A percentile compares a stretch with the other conserved stretches of the same genome.
These are phyloP conservation scores for Toxoplasma gondii DNA, from an alignment of 169 alveolate species.

Conservation along the genomic window DNA sequence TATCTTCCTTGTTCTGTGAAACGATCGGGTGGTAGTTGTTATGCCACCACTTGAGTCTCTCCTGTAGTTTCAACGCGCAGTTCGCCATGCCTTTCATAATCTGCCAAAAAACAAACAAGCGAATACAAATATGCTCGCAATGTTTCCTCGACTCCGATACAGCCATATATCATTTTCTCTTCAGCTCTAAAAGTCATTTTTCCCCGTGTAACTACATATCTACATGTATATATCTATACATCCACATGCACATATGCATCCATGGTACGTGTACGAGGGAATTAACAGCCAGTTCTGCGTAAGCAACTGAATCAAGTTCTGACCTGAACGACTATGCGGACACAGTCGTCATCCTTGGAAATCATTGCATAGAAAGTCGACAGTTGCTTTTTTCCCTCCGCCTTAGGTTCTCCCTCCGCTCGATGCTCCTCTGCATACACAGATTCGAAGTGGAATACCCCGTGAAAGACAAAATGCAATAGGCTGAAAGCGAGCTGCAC, in stretches of 20 bases:
- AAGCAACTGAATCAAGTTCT: neutral
- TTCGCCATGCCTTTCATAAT: conserved; percentile 30
- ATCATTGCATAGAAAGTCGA: conserved; percentile 47
- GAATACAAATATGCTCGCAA: too few species aligned
- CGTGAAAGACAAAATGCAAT: too few species aligned
- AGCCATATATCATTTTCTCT: too few species aligned
- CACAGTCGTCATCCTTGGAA: conserved; percentile 64
- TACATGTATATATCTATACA: too few species aligned
- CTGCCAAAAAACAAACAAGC: neutral
- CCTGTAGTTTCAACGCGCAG: conserved; percentile 65
- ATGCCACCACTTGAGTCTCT: conserved; percentile 76
- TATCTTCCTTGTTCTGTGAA: conserved; percentile 69
- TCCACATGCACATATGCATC: too few species aligned
- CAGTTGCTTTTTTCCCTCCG: neutral
- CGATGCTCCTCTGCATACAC: neutral
- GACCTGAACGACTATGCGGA: conserved; percentile 34
- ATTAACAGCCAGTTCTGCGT: too few species aligned
- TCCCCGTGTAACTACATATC: too few species aligned
- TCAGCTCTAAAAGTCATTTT: too few species aligned
- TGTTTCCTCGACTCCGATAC: too few species aligned
- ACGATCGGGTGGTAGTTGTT: conserved; percentile 76
- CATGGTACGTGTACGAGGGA: too few species aligned
- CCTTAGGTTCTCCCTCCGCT: neutral
- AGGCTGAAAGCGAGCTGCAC: too few species aligned
- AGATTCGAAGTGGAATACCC: too few species aligned